phyloP scores from a whole-genome alignment of 768 basidiomycete genomes.

The Boletus eberwhitei region DNA sequence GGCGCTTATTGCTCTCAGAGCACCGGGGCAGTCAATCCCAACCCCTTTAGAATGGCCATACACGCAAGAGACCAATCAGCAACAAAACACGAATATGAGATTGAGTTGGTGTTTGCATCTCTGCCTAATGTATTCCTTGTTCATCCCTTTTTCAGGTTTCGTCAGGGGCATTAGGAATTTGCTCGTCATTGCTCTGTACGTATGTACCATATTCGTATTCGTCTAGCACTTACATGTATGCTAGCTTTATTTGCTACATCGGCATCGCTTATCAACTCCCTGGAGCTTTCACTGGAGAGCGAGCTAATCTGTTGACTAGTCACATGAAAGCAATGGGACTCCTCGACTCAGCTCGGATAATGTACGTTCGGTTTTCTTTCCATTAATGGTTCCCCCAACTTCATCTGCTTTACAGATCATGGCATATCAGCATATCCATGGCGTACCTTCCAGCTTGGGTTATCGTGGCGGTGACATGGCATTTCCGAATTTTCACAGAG shows the following conservation, averaged over 20 bases:
- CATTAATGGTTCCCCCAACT: neutral
- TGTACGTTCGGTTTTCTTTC: conserved; percentile 34
- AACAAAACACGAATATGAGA: conserved; percentile 53
- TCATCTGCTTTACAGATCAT: conserved; percentile 35
- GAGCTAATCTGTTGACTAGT: conserved; percentile 59
- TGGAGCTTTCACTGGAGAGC: conserved; percentile 63
- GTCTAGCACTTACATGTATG: neutral
- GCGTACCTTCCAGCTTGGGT: conserved; percentile 79
- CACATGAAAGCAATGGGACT: conserved; percentile 84
- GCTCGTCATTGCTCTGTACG: conserved; percentile 66
- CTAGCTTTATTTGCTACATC: conserved; percentile 65
- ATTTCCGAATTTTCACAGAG: conserved; percentile 58
- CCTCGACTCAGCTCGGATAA: conserved; percentile 61
- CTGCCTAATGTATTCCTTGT: neutral
- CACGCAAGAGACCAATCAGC: conserved; percentile 61
- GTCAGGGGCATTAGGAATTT: conserved; percentile 58
- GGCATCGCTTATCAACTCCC: conserved; percentile 79
- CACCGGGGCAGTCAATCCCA: conserved; percentile 50
- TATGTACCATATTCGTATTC: neutral
- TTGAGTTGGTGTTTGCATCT: conserved; percentile 42
- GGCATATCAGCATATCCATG: conserved; percentile 65
- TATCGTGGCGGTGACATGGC: conserved; percentile 62
- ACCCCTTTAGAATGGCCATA: conserved; percentile 74
- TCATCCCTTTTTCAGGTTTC: conserved; percentile 43
- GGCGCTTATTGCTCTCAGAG: conserved; percentile 71